Percentiles rank a stretch among this genome's conserved stretches.
Conservation (phyloP, 768 basidiomycete genomes). For the Leccinum barrowsii region DNA sequence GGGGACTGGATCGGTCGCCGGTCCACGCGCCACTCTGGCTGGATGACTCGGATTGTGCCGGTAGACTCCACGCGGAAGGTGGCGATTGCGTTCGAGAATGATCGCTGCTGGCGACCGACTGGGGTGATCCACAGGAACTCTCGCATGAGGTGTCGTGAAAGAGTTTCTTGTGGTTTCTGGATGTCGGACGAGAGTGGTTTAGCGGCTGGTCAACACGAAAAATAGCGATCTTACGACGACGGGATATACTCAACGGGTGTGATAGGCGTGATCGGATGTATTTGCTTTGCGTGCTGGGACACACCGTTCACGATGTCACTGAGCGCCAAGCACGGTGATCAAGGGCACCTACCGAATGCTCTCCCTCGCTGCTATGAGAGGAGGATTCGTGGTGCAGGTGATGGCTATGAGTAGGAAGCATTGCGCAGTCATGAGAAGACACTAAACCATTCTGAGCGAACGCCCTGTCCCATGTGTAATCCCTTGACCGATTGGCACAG, state of each 20-base stretch:
- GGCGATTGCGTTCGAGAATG: conserved; percentile 48
- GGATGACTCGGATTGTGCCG: conserved; percentile 34
- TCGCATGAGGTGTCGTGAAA: conserved; percentile 31
- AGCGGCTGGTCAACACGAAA: conserved; percentile 9
- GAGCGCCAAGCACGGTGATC: conserved; percentile 3
- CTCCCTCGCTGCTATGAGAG: conserved; percentile 26
- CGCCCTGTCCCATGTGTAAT: conserved; percentile 35
- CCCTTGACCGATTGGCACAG: conserved; percentile 28
- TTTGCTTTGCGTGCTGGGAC: conserved; percentile 27
- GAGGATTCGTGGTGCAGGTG: conserved; percentile 23
- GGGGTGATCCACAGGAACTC: conserved; percentile 28
- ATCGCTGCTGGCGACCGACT: conserved; percentile 39
- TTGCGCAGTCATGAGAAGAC: conserved; percentile 33
- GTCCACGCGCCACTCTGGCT: conserved; percentile 26
- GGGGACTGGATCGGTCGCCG: conserved; percentile 32
- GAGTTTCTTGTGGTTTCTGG: conserved; percentile 31
- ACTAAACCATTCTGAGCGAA: conserved; percentile 37
- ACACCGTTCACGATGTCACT: conserved; percentile 12
- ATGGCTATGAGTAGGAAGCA: conserved; percentile 31
- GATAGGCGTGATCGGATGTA: conserved; percentile 35
- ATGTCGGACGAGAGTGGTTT: conserved; percentile 5
- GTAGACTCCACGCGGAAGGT: conserved; percentile 40
- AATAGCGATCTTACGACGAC: conserved; percentile 29
- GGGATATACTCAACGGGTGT: conserved; percentile 33
- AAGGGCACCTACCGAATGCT: conserved; percentile 24